Base-by-base conservation (phyloP, 1,139 yeast genomes). In the Candida sp. region DNA sequence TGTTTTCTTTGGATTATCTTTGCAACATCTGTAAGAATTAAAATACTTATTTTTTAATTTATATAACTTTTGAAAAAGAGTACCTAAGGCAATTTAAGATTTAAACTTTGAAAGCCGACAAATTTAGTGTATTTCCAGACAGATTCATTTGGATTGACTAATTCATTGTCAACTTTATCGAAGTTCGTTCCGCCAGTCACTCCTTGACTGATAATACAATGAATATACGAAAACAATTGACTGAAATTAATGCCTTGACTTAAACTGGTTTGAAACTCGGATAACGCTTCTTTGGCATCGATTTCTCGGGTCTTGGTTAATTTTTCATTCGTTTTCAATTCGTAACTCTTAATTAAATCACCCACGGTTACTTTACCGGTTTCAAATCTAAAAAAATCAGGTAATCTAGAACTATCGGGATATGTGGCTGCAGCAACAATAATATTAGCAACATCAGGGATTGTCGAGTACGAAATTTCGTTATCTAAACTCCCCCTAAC, bases 61-160 rank as follows among this genome's bases (percentile, higher is more conserved):
- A 15, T 15, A 15, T 15, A 15, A 15, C 19, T 15, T 15, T 15
- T 15, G 19, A 15, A 15, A 15, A 15, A 15, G 19, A 15, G 19
- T 15, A 15, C 19, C 19, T 15, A 15, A 15, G 19, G 19, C 19
- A 15, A 15, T 15, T 15, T 15, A 15, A 15, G 19, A 15, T 15
- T 15, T 15, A 15, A 15, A 11, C 34, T 12, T n/a, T 2, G 29
- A 11, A 32, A n/a, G 19, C 6, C 6, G 6, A 12, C 19, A 7
- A 5, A 5, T n/a, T 12, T 12, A n/a, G 19, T 32, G 11, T 84
- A 79, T 51, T 70, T 70, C 75, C 80, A 80, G 41, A 72, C 53
- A 3, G 63, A 55, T 56, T 75, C 76, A 11, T 68, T 68, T 1
- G 84, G 84, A 56, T 81, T 80, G 43, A 80, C 67, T 21, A 74